Percentiles rank a stretch among this genome's conserved stretches.
Conservation (phyloP, 2,329 filamentous ascomycete genomes). For the Stachybotrys echinatus region DNA sequence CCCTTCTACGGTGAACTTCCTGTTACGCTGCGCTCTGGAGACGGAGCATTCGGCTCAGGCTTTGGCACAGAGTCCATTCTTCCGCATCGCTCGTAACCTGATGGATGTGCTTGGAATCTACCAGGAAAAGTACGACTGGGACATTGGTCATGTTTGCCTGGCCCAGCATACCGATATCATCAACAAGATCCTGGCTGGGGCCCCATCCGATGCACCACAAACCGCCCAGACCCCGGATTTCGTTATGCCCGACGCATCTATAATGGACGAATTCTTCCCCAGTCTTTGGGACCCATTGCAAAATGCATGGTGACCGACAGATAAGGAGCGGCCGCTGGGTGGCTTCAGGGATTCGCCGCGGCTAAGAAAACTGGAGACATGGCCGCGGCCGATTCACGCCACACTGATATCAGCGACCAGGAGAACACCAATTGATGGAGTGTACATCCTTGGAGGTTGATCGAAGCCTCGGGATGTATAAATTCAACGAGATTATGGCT, state of each 20-base stretch:
- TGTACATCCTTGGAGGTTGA: too few relatives aligned
- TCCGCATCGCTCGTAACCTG: conserved; percentile 37
- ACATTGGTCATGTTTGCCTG: conserved; percentile 45
- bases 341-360: background rate
- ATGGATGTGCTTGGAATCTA: conserved; percentile 32
- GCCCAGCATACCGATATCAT: conserved; percentile 41
- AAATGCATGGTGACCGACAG: conserved; percentile 19
- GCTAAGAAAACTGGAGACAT: background rate
- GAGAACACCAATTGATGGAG: too few relatives aligned
- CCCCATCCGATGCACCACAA: conserved; percentile 14
- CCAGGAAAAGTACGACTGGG: conserved; percentile 36
- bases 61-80: conserved; percentile 29
- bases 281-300: conserved; percentile 30
- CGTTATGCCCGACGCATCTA: conserved; percentile 23
- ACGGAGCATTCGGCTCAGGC: conserved; percentile 28
- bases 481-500: too few relatives aligned
- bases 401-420: background rate
- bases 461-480: background rate
- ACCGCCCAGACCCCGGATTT: conserved; percentile 12
- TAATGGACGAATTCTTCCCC: conserved; percentile 28
- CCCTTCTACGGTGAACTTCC: conserved; percentile 43
- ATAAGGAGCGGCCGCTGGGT: background rate
- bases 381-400: background rate
- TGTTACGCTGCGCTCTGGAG: conserved; percentile 42
- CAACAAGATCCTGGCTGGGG: conserved; percentile 32